Percentiles rank a stretch among this genome's conserved stretches.
phyloP scores from a whole-genome alignment of 1,139 yeast genomes.

The Scheffersomyces segobiensis region DNA sequence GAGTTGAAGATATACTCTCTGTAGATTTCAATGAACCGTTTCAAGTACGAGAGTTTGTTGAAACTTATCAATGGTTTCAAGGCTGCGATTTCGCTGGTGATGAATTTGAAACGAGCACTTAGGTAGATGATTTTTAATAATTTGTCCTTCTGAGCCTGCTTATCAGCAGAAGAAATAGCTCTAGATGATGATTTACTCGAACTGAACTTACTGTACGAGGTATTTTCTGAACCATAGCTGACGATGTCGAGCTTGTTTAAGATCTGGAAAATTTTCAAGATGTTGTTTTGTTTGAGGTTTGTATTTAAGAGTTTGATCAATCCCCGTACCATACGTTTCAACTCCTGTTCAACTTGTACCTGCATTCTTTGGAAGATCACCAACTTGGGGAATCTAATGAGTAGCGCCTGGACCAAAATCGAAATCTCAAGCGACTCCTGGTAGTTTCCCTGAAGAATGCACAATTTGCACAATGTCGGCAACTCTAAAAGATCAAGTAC shows the following conservation, averaged over 20 bases:
- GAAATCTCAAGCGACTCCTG: constrained; percentile 85
- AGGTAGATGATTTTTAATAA: constrained; percentile 49
- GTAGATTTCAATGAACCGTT: constrained; percentile 77
- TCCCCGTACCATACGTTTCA: constrained; percentile 65
- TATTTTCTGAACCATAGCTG: not conserved
- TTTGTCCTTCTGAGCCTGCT: constrained; percentile 17
- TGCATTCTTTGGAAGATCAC: constrained; percentile 56
- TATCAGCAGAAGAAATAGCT: constrained; percentile 7
- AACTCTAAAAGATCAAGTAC: constrained; percentile 78
- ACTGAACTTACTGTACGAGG: not conserved
- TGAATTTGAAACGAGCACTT: constrained; percentile 61
- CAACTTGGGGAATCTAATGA: constrained; percentile 67
- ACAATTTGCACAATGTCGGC: constrained; percentile 79
- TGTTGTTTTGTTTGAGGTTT: constrained; percentile 72
- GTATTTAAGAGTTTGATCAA: constrained; percentile 70
- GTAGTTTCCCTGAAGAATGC: constrained; percentile 84
- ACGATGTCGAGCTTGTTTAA: constrained; percentile 51
- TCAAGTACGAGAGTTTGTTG: constrained; percentile 65
- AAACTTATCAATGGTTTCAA: constrained; percentile 53
- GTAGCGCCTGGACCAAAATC: constrained; percentile 65
- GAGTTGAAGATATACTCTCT: constrained; percentile 81
- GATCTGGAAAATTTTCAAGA: constrained; percentile 77
- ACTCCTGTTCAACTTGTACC: constrained; percentile 55
- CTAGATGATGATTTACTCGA: not conserved
- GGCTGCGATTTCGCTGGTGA: constrained; percentile 57